Evolutionary conservation across 352 stramenopile genomes (phyloP), one percentile per base, ranked within the genome.

Genomic region (Phytophthora macrochlamydospora): DNA sequence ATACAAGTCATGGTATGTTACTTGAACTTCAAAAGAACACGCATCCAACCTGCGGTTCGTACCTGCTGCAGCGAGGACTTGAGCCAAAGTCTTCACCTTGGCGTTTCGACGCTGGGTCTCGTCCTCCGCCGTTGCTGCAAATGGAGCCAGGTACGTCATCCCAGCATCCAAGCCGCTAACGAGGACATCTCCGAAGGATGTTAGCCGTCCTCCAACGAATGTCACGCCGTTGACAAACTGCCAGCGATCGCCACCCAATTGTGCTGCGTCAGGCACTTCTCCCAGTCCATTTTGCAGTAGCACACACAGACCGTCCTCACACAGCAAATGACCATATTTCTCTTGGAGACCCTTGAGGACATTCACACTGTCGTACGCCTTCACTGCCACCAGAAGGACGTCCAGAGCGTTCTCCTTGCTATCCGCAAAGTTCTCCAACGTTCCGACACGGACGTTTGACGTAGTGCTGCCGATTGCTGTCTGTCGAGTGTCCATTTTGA

Each of bases 261-360:
- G 9, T 38, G 13, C 18, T 50, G 24, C 28, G 43, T 49, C 31
- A 3, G 78, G 75, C 13, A 83, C 38, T 51, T 83, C 71, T 24
- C 77, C 77, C 13, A 91, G 67, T 46, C 83, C 85, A 55, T 94
- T 94, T 56, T 92, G 83, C 1, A 92, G 68, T 42, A 91, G 65
- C 13, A 94, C 79, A 43, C 86, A 68, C 5, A 90, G 48, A 7
- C 81, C 76, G 42, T 90, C 72, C 18, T 75, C 56, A 18, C 71
- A 65, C 28, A 93, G 57, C 31, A 83, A 69, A 37, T 76, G 63
- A 31, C 51, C 50, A 31, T 69, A 60, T 18, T 61, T 75, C 28
- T 69, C 40, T 8, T 38, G 52, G 33, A 92, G 69, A 12, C 79
- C 55, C 32, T 62, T 56, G 48, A 91, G 62, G 14, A 81, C 67